Evolutionary conservation across 176 grass and related monocot genomes (phyloP), one percentile per base, ranked within the genome.

Genomic region (Canna indica): DNA sequence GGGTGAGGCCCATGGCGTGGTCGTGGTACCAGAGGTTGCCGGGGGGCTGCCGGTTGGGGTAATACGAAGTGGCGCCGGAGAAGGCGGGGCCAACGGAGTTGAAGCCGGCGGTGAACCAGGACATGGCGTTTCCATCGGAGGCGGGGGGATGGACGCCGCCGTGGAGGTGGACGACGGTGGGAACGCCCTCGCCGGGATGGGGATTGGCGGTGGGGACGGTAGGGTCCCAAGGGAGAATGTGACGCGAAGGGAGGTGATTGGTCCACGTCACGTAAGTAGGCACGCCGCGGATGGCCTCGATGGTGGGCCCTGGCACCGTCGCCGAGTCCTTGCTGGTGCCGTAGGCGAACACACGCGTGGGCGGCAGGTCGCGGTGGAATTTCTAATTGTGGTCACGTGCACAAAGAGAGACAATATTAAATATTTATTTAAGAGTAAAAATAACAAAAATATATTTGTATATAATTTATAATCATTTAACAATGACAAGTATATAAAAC

Each of bases 1-100:
- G 90, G 2, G 86, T 90, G 7, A 95, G 79, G 22, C 83, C 86
- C 70, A 95, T 76, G 59, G 86, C 86, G 34, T 95, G 86, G 76
- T 95, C 90, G 46, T 95, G 90, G 76, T 95, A 85, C 90, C 90
- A 95, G 5, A 95, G 86, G 48, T 83, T 83, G 0, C 86, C 90
- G 0, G 90, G 78, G 0, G 71, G 83, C 75, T 96, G 88, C 24
- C 20, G 46, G 60, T 96, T 96, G 9, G 85, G 88, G 76, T 96
- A 96, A 47, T 44, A 25, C 63, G 81, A 82, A 0, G 35, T 1
- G 67, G 85, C 50, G 1, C 78, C 68, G 0, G 73, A 32, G 81
- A 91, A 96, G 38, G 22, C 59, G 0, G 76, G 76, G 0, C 91
- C 91, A 15, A 36, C 85, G 79, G 76, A 33, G 28, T 70, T 13